phyloP scores from a whole-genome alignment of 176 grass and related monocot genomes.

The Luzula sylvatica region DNA sequence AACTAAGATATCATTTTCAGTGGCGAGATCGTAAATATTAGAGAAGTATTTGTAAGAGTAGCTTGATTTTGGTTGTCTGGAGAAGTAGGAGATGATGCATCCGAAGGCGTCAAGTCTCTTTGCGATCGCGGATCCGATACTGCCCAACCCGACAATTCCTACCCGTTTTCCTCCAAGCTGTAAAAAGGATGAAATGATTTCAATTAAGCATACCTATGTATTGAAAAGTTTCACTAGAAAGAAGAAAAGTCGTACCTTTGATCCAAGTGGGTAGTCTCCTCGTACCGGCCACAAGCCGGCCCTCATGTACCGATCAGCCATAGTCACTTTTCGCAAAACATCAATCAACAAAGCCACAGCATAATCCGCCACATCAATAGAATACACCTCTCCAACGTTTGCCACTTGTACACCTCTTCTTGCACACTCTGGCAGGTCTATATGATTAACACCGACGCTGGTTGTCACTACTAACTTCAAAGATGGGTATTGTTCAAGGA shows the following conservation, averaged over 20 bases:
- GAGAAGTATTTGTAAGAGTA: conserved; percentile 19
- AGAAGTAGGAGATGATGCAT: conserved; percentile 43
- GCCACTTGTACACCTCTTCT: conserved; percentile 22
- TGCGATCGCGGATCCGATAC: conserved; percentile 39
- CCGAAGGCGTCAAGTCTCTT: conserved; percentile 40
- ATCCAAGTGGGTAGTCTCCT: conserved; percentile 25
- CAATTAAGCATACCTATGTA: neutral
- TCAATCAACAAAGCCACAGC: conserved; percentile 33
- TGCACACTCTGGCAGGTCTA: conserved; percentile 32
- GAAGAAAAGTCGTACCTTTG: conserved; percentile 31
- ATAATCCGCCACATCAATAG: conserved; percentile 27
- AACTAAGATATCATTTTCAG: conserved; percentile 25
- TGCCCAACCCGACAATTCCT: conserved; percentile 55
- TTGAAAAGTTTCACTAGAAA: neutral
- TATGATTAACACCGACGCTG: conserved; percentile 23
- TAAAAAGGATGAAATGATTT: neutral
- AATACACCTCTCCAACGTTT: conserved; percentile 15
- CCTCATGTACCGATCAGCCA: conserved; percentile 30
- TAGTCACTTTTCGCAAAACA: conserved; percentile 27
- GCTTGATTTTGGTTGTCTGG: conserved; percentile 13
- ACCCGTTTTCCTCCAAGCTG: conserved; percentile 46
- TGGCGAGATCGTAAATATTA: conserved; percentile 15
- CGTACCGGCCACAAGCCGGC: conserved; percentile 11
- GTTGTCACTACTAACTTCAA: conserved; percentile 22
- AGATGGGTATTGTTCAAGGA: conserved; percentile 18